Base-by-base conservation (phyloP, 257 asterid genomes). In the Plantago elongata region DNA sequence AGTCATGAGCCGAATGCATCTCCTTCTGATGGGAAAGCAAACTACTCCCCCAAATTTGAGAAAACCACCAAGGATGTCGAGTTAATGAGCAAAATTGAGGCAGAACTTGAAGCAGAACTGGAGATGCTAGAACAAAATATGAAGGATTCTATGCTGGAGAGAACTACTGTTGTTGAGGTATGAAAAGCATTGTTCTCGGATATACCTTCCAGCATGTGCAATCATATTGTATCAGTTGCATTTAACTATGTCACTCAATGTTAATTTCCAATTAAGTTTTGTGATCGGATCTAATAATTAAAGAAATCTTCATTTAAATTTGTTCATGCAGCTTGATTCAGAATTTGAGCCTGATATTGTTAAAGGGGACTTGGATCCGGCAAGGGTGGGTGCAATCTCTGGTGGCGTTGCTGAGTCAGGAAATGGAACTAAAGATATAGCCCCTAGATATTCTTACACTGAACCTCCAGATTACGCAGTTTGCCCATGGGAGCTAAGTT, bases 51-150 rank as follows among this genome's bases (percentile, higher is more conserved):
- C 37, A 17, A 67, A 47, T 48, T 45, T 22, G 66, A 75, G 42
- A 65, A 29, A 9, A 60, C 50, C 17, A 60, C 54, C 3, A 87
- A 77, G 72, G 73, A 74, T 51, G 70, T 60, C 3, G 75, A 72
- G 60, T 44, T 70, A 40, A 77, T 68, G 81, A 82, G 81, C 79
- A 68, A 72, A 78, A 86, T 89, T 22, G 97, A 86, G 72, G 89
- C 86, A 17, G 94, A 89, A 66, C 95, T 89, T 69, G 82, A 84
- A 69, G 87, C 84, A 57, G 97, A 89, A 74, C 80, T 89, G 51
- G 95, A 77, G 79, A 81, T 84, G 74, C 77, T 89, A 55, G 95
- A 83, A 65, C 63, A 68, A 14, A 79, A 71, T 82, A 60, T 84
- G 77, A 73, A 71, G 54, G 62, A 51, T 11, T 68, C 89, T 30